phyloP scores from a whole-genome alignment of 2,329 filamentous ascomycete species.

The Tolypocladium sp. region DNA sequence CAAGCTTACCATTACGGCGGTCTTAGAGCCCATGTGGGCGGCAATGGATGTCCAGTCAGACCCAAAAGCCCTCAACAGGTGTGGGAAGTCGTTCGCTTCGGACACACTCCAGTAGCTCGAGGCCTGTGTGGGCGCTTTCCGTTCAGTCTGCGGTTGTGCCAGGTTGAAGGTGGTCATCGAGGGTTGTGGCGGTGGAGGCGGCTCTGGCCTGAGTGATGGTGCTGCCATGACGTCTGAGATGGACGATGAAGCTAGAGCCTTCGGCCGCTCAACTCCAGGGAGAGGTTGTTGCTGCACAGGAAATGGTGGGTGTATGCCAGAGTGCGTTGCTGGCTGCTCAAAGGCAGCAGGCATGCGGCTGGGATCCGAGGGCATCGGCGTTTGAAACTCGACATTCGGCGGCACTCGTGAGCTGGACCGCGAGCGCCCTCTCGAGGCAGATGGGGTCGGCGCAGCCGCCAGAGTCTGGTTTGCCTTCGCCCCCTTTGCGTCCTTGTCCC shows the following conservation, averaged over 20 bases:
- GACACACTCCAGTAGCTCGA: conserved; percentile 86
- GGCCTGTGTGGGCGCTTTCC: conserved; percentile 46
- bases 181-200: conserved; percentile 34
- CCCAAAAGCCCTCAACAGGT: conserved; percentile 63
- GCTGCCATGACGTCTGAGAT: conserved; percentile 48
- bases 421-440: conserved; percentile 37
- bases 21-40: conserved; percentile 73
- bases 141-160: conserved; percentile 34
- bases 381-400: conserved; percentile 31
- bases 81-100: conserved; percentile 69
- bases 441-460: conserved; percentile 33
- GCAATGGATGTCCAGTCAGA: conserved; percentile 72
- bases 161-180: conserved; percentile 43
- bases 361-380: conserved; percentile 28
- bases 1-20: conserved; percentile 66
- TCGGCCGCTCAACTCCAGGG: conserved; percentile 24
- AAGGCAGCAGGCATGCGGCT: conserved; percentile 32
- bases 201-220: conserved; percentile 47
- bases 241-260: conserved; percentile 22
- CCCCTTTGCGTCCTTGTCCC: conserved; percentile 32
- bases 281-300: conserved; percentile 18
- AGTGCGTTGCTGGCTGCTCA: conserved; percentile 28
- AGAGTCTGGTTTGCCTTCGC: conserved; percentile 32
- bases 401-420: conserved; percentile 43
- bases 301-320: conserved; percentile 33